Evolutionary conservation across 176 grass and related monocot genomes (phyloP).

Genomic region (Triticum urartu): DNA sequence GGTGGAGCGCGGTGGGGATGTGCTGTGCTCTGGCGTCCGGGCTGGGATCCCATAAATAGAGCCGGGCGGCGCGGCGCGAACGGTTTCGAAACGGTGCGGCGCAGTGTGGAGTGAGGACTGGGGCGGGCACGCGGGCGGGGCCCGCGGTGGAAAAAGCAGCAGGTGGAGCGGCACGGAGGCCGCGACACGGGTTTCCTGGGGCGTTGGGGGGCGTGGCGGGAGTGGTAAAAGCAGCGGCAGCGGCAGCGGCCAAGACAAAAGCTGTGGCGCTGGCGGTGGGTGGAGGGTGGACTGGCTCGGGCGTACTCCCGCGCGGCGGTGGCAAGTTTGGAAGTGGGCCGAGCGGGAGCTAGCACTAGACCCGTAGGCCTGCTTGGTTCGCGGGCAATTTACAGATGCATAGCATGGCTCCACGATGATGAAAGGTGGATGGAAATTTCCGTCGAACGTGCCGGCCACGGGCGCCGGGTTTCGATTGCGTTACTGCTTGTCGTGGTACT

Average conservation of each 20-base stretch:
- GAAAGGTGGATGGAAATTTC: too few relatives aligned
- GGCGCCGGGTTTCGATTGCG: too few relatives aligned
- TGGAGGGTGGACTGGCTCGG: not conserved
- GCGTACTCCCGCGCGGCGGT: not conserved
- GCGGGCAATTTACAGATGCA: not conserved
- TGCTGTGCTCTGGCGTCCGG: not conserved
- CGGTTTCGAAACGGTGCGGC: slow-evolving; percentile 39
- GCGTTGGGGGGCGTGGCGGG: slow-evolving; percentile 29
- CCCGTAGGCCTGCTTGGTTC: not conserved
- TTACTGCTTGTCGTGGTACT: too few relatives aligned
- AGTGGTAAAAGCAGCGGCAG: not conserved
- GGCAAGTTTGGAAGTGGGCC: not conserved
- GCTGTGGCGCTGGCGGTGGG: not conserved
- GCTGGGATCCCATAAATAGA: slow-evolving; percentile 29
- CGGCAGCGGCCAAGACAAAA: not conserved
- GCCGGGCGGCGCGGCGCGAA: not conserved
- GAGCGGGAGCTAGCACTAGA: not conserved
- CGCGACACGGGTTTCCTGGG: slow-evolving; percentile 45
- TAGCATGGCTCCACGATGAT: not conserved
- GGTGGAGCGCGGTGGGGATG: not conserved
- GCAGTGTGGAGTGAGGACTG: not conserved
- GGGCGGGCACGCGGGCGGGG: slow-evolving; percentile 14
- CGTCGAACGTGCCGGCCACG: too few relatives aligned
- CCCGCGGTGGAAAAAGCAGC: slow-evolving; percentile 19
- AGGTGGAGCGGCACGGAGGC: not conserved